Conservation (phyloP, 169 alveolate species). For the Eimeria necatrix region DNA sequence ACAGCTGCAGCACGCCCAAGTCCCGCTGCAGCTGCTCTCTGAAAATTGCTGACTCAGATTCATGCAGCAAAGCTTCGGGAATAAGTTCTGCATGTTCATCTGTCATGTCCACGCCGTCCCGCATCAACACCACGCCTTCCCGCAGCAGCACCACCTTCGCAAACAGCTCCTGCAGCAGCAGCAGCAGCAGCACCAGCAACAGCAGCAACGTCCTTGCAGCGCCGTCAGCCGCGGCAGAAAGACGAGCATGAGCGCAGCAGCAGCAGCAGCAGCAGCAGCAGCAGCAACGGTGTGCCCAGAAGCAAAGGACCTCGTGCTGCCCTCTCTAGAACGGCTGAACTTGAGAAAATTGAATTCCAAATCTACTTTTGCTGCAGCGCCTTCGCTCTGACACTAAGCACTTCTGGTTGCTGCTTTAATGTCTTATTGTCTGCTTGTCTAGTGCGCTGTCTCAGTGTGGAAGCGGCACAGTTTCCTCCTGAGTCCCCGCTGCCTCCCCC, state of each 20-base stretch:
- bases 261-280: constrained; percentile 1
- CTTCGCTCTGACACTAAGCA: no score
- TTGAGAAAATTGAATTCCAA: no score
- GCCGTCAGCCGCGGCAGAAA: neutral
- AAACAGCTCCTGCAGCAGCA: constrained; percentile 49
- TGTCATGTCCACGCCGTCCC: constrained; percentile 51
- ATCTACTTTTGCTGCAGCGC: no score
- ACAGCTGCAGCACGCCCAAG: constrained; percentile 45
- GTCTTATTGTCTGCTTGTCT: no score
- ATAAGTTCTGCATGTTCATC: neutral
- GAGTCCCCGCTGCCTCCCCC: neutral
- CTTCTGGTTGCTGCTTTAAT: no score
- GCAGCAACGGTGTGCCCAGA: neutral
- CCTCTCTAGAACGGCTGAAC: no score
- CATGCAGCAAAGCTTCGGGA: neutral
- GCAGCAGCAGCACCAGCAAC: constrained; percentile 27
- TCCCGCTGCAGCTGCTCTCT: constrained; percentile 71
- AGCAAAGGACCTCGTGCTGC: neutral
- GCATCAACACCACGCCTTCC: constrained; percentile 51
- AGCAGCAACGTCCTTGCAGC: neutral
- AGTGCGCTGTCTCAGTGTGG: no score
- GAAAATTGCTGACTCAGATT: constrained; percentile 8
- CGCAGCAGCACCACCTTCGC: constrained; percentile 47
- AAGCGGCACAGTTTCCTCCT: neutral
- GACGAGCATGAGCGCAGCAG: neutral